Conservation (phyloP, 805 yeast genomes). For the Metschnikowia orientalis region DNA sequence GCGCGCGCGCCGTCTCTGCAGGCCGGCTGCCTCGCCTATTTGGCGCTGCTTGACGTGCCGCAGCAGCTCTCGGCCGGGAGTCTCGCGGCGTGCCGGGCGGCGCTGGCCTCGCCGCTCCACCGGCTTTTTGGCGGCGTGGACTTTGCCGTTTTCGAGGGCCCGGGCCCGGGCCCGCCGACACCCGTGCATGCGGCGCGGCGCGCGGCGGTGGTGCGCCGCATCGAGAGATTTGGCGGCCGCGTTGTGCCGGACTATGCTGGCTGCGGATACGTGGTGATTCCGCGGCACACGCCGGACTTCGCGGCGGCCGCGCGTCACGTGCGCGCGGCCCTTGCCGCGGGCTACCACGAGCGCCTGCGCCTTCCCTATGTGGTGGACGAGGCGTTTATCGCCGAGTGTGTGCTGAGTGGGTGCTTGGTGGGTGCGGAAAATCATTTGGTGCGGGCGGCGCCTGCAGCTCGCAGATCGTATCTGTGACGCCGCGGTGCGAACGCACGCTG, state of each 20-base stretch:
- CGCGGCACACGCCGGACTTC: constrained; percentile 4
- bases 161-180: constrained; percentile 2
- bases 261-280: constrained; percentile 40
- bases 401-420: constrained; percentile 7
- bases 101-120: constrained; percentile 17
- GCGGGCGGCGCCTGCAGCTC: not conserved
- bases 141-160: constrained; percentile 26
- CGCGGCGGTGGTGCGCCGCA: constrained; percentile 22
- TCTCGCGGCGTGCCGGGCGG: constrained; percentile 1
- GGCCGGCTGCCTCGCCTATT: constrained; percentile 9
- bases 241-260: constrained; percentile 8
- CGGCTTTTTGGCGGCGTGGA: constrained; percentile 33
- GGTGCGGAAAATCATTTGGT: constrained; percentile 6
- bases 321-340: constrained; percentile 10
- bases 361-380: constrained; percentile 36
- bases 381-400: constrained; percentile 26
- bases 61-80: constrained; percentile 4
- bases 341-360: constrained; percentile 14
- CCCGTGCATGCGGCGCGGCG: not conserved
- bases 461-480: not conserved
- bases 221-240: constrained; percentile 43
- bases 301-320: constrained; percentile 6
- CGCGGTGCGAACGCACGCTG: no score
- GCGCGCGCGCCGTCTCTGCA: constrained; percentile 23
- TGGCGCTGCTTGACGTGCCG: constrained; percentile 11